These are phyloP conservation scores for Starmerella stigmatis DNA, from an alignment of 805 yeast species.

Conservation along the genomic window DNA sequence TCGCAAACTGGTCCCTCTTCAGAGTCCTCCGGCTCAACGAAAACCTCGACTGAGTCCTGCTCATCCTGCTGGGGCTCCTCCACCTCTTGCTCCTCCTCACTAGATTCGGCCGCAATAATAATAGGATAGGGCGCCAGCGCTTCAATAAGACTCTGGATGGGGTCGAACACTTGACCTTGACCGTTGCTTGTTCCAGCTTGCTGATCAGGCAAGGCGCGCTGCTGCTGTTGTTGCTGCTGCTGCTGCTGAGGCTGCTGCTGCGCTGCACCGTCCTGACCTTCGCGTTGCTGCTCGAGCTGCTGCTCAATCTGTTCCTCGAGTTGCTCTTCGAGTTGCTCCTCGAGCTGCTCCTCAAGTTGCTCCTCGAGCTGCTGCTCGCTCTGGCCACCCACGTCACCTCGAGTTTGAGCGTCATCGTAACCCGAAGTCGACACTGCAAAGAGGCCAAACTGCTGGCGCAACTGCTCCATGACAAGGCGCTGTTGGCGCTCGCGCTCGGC, in stretches of 20 bases:
- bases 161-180: conserved; percentile 3
- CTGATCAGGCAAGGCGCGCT: not conserved
- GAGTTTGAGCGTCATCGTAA: too few species aligned
- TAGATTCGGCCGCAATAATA: conserved; percentile 13
- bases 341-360: not conserved
- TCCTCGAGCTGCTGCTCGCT: conserved; percentile 1
- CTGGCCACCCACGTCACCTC: conserved; percentile 15
- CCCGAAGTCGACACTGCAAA: conserved; percentile 5
- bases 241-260: too few species aligned
- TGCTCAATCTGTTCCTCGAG: too few species aligned
- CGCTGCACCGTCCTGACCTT: too few species aligned
- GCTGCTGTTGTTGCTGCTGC: not conserved
- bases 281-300: too few species aligned
- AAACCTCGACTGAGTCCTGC: not conserved
- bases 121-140: conserved; percentile 16
- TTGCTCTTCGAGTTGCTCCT: not conserved
- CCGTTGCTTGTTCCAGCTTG: not conserved
- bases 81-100: conserved; percentile 14
- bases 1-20: conserved; percentile 17
- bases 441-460: conserved; percentile 14
- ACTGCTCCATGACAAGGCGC: conserved; percentile 17
- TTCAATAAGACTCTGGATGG: conserved; percentile 13
- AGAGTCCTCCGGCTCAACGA: not conserved
- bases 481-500: conserved; percentile 16
- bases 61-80: not conserved